Evolutionary conservation across 768 basidiomycete genomes (phyloP).

Genomic region (Strobilomyces dryophilus): DNA sequence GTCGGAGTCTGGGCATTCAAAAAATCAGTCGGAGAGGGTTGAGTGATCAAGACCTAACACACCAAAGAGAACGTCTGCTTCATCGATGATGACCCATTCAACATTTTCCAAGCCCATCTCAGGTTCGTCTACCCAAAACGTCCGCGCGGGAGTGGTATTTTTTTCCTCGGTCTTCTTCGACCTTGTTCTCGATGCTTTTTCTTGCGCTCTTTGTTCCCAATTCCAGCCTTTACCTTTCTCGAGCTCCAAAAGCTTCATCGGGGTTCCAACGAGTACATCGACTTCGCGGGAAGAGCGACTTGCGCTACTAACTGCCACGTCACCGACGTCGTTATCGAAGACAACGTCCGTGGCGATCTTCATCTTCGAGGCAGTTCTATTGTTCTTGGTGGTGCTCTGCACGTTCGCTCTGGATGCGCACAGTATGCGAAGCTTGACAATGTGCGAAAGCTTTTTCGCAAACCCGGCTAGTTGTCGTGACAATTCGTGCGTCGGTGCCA

Average conservation of each 20-base stretch:
- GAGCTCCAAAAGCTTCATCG: constrained; percentile 60
- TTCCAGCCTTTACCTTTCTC: constrained; percentile 54
- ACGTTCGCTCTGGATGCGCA: constrained; percentile 65
- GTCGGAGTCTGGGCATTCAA: constrained; percentile 57
- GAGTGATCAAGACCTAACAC: constrained; percentile 14
- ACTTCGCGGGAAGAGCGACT: constrained; percentile 28
- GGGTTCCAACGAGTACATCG: constrained; percentile 63
- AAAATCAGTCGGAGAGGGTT: not conserved
- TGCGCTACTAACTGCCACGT: constrained; percentile 25
- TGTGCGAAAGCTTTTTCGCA: constrained; percentile 72
- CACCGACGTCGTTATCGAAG: constrained; percentile 25
- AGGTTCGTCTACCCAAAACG: constrained; percentile 44
- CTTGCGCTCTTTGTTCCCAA: constrained; percentile 29
- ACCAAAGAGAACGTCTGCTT: constrained; percentile 91
- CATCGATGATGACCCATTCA: constrained; percentile 90
- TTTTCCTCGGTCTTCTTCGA: constrained; percentile 30
- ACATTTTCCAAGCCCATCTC: constrained; percentile 64
- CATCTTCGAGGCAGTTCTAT: constrained; percentile 50
- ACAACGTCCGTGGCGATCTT: constrained; percentile 13
- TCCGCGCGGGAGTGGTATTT: constrained; percentile 17
- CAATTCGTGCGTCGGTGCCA: constrained; percentile 89
- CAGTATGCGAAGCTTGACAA: constrained; percentile 69
- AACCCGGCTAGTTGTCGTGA: constrained; percentile 72
- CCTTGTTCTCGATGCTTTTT: constrained; percentile 22
- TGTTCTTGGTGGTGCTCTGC: constrained; percentile 19